These are phyloP conservation scores for Neopestalotiopsis rosae DNA, from an alignment of 2,329 filamentous ascomycete species.

Conservation along the genomic window DNA sequence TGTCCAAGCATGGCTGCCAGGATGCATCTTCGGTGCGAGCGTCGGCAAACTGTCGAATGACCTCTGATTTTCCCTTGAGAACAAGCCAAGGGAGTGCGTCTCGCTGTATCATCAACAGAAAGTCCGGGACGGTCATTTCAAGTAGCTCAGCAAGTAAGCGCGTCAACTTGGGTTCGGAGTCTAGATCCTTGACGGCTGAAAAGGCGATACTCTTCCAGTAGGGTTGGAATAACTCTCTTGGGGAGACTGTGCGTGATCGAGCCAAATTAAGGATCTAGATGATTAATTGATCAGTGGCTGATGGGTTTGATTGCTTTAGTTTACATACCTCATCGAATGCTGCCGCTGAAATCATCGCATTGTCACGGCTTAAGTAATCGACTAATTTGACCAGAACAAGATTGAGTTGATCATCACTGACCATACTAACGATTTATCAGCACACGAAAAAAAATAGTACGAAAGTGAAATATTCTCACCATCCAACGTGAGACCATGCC, in stretches of 20 bases:
- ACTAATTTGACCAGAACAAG: conserved; percentile 83
- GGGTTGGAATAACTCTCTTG: conserved; percentile 76
- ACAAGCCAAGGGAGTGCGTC: conserved; percentile 89
- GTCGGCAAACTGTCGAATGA: conserved; percentile 81
- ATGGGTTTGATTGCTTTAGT: not conserved
- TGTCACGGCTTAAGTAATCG: conserved; percentile 85
- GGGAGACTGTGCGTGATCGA: conserved; percentile 64
- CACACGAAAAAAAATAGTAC: conserved; percentile 2
- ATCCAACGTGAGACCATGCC: conserved; percentile 84
- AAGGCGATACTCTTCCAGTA: conserved; percentile 90
- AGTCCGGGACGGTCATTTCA: conserved; percentile 73
- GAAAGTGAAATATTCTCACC: conserved; percentile 46
- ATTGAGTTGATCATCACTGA: conserved; percentile 83
- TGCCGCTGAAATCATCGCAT: conserved; percentile 77
- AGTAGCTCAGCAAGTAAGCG: conserved; percentile 82
- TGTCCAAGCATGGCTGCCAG: conserved; percentile 59
- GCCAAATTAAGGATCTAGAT: conserved; percentile 70
- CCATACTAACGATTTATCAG: conserved; percentile 53
- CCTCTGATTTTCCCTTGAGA: conserved; percentile 74
- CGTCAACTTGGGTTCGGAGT: conserved; percentile 80
- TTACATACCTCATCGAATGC: conserved; percentile 77
- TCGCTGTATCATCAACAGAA: conserved; percentile 77
- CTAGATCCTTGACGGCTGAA: conserved; percentile 80
- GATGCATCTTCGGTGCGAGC: conserved; percentile 74
- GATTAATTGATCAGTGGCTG: conserved; percentile 11